These are phyloP conservation scores for Hypoxylon sp. DNA, from an alignment of 2,329 filamentous ascomycete species.

Conservation along the genomic window DNA sequence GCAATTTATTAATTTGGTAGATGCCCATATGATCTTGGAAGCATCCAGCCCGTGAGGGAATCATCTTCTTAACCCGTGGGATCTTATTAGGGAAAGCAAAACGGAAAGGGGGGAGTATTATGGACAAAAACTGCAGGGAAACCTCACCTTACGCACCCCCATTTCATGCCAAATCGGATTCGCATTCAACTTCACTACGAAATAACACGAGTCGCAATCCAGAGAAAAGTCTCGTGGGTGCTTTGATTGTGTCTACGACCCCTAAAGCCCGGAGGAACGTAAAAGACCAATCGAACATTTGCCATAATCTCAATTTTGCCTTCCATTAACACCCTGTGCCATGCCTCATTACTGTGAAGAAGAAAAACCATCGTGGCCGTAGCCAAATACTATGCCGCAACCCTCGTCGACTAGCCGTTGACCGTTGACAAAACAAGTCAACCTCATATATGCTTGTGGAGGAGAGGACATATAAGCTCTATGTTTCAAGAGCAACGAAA, in stretches of 20 bases:
- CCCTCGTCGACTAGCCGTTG: conserved; percentile 7
- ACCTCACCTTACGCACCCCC: conserved; percentile 30
- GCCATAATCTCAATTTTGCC: conserved; percentile 24
- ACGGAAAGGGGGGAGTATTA: conserved; percentile 22
- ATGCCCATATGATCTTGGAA: not conserved
- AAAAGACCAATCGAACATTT: conserved; percentile 26
- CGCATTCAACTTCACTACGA: conserved; percentile 1
- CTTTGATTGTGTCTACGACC: conserved; percentile 33
- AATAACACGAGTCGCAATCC: conserved; percentile 8
- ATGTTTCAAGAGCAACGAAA: conserved; percentile 39
- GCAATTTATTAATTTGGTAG: conserved; percentile 9
- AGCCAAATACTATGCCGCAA: conserved; percentile 15
- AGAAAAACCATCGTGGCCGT: conserved; percentile 10
- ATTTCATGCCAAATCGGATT: conserved; percentile 4
- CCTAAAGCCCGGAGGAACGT: conserved; percentile 27
- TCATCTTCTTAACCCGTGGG: not conserved
- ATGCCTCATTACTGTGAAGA: conserved; percentile 7
- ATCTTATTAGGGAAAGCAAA: conserved; percentile 9
- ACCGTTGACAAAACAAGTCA: not conserved
- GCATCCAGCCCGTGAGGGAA: conserved; percentile 5
- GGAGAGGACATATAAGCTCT: conserved; percentile 27
- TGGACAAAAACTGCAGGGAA: conserved; percentile 5
- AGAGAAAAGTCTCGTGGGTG: conserved; percentile 12
- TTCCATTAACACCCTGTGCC: not conserved
- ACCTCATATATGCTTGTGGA: not conserved